Evolutionary conservation across 75 land plant species (phyloP).

Genomic region (Larix kaempferi): DNA sequence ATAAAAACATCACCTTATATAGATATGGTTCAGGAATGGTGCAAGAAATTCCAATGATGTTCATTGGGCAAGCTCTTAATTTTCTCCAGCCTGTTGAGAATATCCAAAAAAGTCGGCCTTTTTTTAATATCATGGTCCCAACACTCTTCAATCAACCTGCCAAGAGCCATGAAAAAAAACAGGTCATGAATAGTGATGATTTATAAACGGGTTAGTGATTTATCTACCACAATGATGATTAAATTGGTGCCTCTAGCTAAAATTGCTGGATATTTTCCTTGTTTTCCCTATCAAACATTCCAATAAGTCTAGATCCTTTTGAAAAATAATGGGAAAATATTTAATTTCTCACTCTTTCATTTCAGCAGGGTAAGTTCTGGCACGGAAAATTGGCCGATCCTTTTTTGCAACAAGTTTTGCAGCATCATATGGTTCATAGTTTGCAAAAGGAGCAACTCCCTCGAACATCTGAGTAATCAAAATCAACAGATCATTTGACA

Average conservation of each 20-base stretch:
- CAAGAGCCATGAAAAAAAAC: not conserved
- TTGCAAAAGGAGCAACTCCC: conserved; percentile 58
- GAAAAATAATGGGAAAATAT: not conserved
- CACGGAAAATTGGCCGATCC: conserved; percentile 52
- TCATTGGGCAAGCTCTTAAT: conserved; percentile 49
- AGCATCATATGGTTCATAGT: conserved; percentile 72
- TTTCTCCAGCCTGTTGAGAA: conserved; percentile 67
- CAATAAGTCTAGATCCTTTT: too few relatives aligned
- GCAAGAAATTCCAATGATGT: conserved; percentile 55
- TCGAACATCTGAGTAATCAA: conserved; percentile 62
- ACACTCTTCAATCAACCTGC: conserved; percentile 59
- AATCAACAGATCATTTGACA: not conserved
- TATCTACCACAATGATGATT: too few relatives aligned
- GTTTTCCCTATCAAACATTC: not conserved
- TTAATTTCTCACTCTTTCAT: conserved; percentile 51
- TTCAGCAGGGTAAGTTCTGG: conserved; percentile 43
- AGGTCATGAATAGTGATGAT: not conserved
- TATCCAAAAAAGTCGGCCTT: conserved; percentile 67
- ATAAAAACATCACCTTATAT: too few relatives aligned
- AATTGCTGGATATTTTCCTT: not conserved
- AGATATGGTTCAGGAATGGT: not conserved
- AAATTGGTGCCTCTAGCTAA: not conserved
- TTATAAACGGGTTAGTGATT: not conserved
- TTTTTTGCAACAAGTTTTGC: conserved; percentile 63
- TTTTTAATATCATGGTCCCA: conserved; percentile 54